Evolutionary conservation across 345 rosid species (phyloP).

Genomic region (Populus tremula): DNA sequence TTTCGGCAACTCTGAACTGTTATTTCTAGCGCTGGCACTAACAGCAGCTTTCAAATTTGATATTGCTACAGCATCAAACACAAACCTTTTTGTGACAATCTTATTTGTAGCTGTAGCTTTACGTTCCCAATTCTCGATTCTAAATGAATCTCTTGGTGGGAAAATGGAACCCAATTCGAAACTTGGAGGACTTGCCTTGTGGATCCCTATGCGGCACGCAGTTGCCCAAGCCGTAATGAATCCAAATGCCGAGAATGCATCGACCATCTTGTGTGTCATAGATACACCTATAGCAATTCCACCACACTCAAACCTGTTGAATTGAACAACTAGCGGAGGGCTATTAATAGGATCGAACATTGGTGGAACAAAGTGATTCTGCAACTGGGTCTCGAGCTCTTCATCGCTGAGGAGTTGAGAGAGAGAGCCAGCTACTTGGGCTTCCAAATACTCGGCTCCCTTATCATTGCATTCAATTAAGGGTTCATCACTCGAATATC

Average conservation of each 20-base stretch:
- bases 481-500: conserved; percentile 6
- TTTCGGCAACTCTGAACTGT: background rate
- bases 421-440: conserved; percentile 13
- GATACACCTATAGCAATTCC: conserved; percentile 18
- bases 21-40: background rate
- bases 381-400: background rate
- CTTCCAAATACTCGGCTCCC: conserved; percentile 13
- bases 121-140: too few species aligned
- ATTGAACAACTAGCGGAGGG: conserved; percentile 5
- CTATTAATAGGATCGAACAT: background rate
- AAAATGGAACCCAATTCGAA: conserved; percentile 13
- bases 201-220: background rate
- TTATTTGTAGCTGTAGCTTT: background rate
- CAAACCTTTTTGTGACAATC: conserved; percentile 6
- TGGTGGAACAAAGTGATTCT: background rate
- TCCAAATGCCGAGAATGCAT: conserved; percentile 10
- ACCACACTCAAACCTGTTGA: conserved; percentile 28
- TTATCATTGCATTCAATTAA: conserved; percentile 33
- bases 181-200: background rate
- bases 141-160: background rate
- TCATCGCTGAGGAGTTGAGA: conserved; percentile 10
- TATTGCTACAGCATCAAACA: background rate
- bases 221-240: conserved; percentile 17
- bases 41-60: conserved; percentile 10
- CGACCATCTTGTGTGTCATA: conserved; percentile 23